Evolutionary conservation across 352 stramenopile species (phyloP), one percentile per base, ranked within the genome.

Genomic region (Globisporangium alternatum): DNA sequence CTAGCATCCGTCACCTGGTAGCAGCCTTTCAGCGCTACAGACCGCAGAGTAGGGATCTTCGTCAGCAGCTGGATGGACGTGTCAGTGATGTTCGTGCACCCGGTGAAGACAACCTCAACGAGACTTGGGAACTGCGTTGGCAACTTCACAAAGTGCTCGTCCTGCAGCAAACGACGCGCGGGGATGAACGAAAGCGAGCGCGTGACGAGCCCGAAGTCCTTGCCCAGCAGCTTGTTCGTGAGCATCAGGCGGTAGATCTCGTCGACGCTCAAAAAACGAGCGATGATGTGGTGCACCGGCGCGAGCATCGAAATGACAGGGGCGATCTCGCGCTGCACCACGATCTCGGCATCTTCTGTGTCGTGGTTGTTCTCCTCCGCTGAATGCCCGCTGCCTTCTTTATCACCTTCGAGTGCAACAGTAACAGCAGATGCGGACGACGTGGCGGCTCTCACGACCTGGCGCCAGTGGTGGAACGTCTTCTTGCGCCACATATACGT

Each of bases 401-500:
- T 15, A n/a, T 22, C 28, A 28, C 28, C n/a, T 56, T 33, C 17
- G 28, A 28, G 68, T 54, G 56, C 37, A 64, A 37, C 55, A 8
- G 56, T 30, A 64, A 37, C 55, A 8, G 28, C 47, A 41, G 28
- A 51, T 64, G 45, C 62, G 54, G 25, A 64, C 52, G 39, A 65
- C 2, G 30, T 60, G 56, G 39, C 45, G 19, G 57, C 62, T 54
- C 61, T 71, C 37, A 83, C 74, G 2, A 69, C 67, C 58, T 89
- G 75, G 19, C 78, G 74, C 83, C 80, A 91, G 65, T 86, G 80
- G 62, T 89, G 76, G 62, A 91, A 91, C 2, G 74, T 87, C 68
- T 90, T 89, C 72, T 91, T 91, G 62, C 81, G 78, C 72, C 79
- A 85, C 76, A 90, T 83, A 64, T 90, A 89, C 39, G 76, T 87